phyloP scores from a whole-genome alignment of 768 basidiomycete species.

The Lactarius psammicola region DNA sequence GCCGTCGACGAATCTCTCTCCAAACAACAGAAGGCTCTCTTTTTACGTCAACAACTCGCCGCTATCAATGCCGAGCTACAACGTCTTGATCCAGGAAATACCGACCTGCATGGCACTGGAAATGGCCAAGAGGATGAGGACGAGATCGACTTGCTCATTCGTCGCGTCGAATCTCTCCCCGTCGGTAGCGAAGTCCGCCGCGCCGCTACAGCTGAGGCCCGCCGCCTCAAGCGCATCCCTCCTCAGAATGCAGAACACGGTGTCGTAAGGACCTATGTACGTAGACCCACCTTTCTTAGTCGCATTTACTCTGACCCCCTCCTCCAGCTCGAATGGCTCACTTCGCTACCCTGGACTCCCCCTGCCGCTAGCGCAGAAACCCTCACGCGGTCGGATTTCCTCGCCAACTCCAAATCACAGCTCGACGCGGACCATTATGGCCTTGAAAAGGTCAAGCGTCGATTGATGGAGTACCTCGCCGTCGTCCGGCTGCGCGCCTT shows the following conservation, averaged over 20 bases:
- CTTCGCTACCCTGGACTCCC: constrained; percentile 79
- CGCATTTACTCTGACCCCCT: not conserved
- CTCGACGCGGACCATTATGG: constrained; percentile 92
- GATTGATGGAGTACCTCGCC: constrained; percentile 88
- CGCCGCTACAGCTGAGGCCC: constrained; percentile 80
- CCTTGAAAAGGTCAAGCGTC: constrained; percentile 87
- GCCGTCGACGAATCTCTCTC: constrained; percentile 83
- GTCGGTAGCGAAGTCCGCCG: constrained; percentile 76
- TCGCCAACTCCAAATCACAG: constrained; percentile 68
- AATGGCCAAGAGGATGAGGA: constrained; percentile 56
- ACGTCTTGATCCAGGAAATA: constrained; percentile 40
- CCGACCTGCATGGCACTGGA: constrained; percentile 2
- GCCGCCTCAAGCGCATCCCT: constrained; percentile 82
- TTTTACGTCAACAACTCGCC: constrained; percentile 78
- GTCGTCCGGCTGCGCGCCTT: constrained; percentile 59
- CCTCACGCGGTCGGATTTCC: constrained; percentile 57
- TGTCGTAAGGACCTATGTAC: constrained; percentile 78
- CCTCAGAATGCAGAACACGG: constrained; percentile 89
- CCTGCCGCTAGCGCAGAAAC: constrained; percentile 38
- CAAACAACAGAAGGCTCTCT: constrained; percentile 86
- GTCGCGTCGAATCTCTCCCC: constrained; percentile 72
- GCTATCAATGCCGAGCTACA: constrained; percentile 78
- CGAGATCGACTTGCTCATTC: constrained; percentile 73
- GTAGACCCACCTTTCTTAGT: constrained; percentile 32
- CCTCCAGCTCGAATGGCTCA: constrained; percentile 83